Base-by-base conservation (phyloP, 1,284 basidiomycete genomes). In the Xerocomus nothofagi region DNA sequence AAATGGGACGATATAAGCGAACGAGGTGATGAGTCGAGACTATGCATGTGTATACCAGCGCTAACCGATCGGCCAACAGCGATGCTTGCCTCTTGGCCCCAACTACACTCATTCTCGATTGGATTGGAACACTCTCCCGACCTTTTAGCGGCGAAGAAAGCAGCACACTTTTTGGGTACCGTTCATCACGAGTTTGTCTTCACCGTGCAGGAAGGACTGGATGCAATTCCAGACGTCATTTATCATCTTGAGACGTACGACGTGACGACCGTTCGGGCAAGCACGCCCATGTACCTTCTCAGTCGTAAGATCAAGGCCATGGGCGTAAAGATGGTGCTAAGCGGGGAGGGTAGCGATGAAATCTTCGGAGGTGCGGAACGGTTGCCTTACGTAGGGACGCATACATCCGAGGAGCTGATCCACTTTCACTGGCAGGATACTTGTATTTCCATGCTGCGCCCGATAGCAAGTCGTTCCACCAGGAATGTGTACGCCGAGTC, bases 311-410 rank as follows among this genome's bases (percentile, higher is more conserved):
- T 99, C 79, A 99, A 99, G 76, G 96, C 97, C 3, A 99, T 95
- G 90, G 97, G 97, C 57, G 97, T 99, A 57, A 99, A 99, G 78
- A 99, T 99, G 97, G 97, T 99, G 4, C 80, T 99, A 33, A 93
- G 90, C 56, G 97, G 97, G 30, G 97, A 99, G 72, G 97, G 97
- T 27, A 94, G 91, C 52, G 97, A 99, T 64, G 97, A 99, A 73
- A 94, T 99, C 58, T 85, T 98, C 48, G 97, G 97, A 71, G 95
- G 93, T 85, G 63, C 57, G 72, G 34, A 18, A 34, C 38, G 18
- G 37, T 46, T 20, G 37, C 37, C 17, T 53, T 30, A 33, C 33
- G n/a, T 4, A 15, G 2, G 23, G 23, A 31, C 18, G 24, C 2
- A 10, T 23, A 40, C 41, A 8, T 39, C 23, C 39, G 24, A 46